A percentile compares a stretch with the other conserved stretches of the same genome.
Evolutionary conservation across 1,139 yeast species (phyloP).

Genomic region (Suhomyces coccinellae): DNA sequence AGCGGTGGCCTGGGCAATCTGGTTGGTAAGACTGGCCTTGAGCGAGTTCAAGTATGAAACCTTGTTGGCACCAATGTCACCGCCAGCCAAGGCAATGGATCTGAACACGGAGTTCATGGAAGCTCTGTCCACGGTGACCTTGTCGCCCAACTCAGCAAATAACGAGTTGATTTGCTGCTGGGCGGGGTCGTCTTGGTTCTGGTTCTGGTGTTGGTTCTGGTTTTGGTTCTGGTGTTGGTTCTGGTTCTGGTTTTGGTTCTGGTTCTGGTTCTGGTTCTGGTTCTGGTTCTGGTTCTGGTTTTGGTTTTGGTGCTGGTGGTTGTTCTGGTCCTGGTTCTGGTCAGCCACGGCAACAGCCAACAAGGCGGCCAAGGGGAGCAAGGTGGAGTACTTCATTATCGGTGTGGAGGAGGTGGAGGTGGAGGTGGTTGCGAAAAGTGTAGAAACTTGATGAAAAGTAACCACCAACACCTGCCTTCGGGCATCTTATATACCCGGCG

Average conservation of each 20-base stretch:
- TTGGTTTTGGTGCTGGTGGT: background rate
- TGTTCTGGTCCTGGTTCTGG: background rate
- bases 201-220: background rate
- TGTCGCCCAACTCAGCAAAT: background rate
- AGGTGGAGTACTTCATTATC: slow-evolving; percentile 4
- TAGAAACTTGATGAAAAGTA: no score
- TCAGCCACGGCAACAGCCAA: background rate
- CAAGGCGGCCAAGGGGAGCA: slow-evolving; percentile 1
- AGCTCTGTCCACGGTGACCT: slow-evolving; percentile 1
- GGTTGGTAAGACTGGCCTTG: background rate
- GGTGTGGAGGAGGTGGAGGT: no score
- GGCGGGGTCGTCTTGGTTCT: background rate
- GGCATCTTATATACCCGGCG: background rate
- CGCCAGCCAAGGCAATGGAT: slow-evolving; percentile 1
- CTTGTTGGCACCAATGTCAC: background rate
- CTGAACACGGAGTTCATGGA: slow-evolving; percentile 1
- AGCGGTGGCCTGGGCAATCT: background rate
- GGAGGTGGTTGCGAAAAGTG: no score
- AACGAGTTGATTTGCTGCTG: background rate
- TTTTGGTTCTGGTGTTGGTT: background rate
- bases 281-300: background rate
- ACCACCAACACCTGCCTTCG: no score
- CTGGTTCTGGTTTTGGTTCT: background rate
- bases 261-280: background rate
- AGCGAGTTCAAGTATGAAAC: background rate